Evolutionary conservation across 768 basidiomycete species (phyloP).

Genomic region (Tephrocybe sp.): DNA sequence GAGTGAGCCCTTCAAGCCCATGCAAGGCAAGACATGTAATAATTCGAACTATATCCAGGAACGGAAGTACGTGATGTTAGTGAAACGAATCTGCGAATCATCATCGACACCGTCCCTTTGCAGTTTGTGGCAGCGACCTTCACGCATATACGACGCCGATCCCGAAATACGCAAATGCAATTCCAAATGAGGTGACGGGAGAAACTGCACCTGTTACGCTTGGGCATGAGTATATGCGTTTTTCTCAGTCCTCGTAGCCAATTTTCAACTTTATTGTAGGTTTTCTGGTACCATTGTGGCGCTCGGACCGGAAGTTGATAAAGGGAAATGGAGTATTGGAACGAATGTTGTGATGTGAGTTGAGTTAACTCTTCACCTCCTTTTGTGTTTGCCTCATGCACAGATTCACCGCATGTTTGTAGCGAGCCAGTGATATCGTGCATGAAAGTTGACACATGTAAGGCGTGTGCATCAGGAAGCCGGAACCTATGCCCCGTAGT

Average conservation of each 20-base stretch:
- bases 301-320: slow-evolving; percentile 31
- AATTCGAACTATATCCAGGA: slow-evolving; percentile 19
- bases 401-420: neutral
- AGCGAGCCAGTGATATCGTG: slow-evolving; percentile 45
- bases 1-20: slow-evolving; percentile 1
- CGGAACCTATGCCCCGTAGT: slow-evolving; percentile 32
- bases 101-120: neutral
- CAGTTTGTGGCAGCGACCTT: slow-evolving; percentile 47
- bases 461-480: slow-evolving; percentile 28
- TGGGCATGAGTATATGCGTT: slow-evolving; percentile 48
- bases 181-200: slow-evolving; percentile 35
- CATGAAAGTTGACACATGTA: slow-evolving; percentile 30
- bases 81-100: neutral
- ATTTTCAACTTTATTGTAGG: slow-evolving; percentile 12
- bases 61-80: slow-evolving; percentile 25
- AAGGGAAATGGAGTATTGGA: slow-evolving; percentile 30
- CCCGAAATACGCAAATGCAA: slow-evolving; percentile 28
- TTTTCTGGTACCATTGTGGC: slow-evolving; percentile 34
- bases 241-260: neutral
- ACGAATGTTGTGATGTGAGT: slow-evolving; percentile 33
- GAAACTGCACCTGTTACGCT: slow-evolving; percentile 39
- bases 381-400: neutral
- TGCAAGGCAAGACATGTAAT: neutral
- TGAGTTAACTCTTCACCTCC: slow-evolving; percentile 9
- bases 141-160: slow-evolving; percentile 36